Conservation (phyloP, 441 rosid genomes). For the Mallotus japonicus region DNA sequence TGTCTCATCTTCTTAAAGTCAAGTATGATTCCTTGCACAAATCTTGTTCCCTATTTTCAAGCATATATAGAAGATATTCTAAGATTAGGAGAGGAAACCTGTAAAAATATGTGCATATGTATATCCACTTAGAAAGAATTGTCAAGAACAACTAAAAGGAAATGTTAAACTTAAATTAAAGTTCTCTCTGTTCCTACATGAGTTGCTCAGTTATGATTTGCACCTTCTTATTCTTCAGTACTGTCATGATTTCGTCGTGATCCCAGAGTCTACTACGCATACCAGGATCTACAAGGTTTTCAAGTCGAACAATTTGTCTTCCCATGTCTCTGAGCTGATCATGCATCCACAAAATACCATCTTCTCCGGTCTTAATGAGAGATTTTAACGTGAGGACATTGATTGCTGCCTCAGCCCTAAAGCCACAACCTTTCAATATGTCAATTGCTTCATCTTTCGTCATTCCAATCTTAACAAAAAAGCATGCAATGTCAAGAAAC, state of each 20-base stretch:
- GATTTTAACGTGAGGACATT: conserved; percentile 23
- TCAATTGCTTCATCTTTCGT: conserved; percentile 21
- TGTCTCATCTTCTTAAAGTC: conserved; percentile 24
- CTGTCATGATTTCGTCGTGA: conserved; percentile 10
- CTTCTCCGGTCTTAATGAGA: conserved; percentile 17
- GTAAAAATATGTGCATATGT: no score
- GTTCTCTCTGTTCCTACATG: no score
- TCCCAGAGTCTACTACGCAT: conserved; percentile 47
- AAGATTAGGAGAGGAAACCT: neutral
- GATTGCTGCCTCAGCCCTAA: conserved; percentile 21
- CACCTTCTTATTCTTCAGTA: conserved; percentile 28
- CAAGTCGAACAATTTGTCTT: conserved; percentile 38
- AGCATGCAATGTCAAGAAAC: conserved; percentile 37
- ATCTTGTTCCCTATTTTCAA: conserved; percentile 21
- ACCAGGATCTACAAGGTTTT: conserved; percentile 30
- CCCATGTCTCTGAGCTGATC: conserved; percentile 56
- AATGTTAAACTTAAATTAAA: no score
- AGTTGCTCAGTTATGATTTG: neutral
- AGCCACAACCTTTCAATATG: conserved; percentile 24
- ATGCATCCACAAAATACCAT: conserved; percentile 26
- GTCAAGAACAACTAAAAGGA: no score
- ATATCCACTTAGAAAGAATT: no score
- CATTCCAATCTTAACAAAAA: conserved; percentile 20
- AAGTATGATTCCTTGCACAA: conserved; percentile 26
- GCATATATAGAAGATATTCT: neutral